A percentile compares a stretch with the other conserved stretches of the same genome.
Evolutionary conservation across 1,139 yeast species (phyloP).

Genomic region (Lodderomyces elongisporus): DNA sequence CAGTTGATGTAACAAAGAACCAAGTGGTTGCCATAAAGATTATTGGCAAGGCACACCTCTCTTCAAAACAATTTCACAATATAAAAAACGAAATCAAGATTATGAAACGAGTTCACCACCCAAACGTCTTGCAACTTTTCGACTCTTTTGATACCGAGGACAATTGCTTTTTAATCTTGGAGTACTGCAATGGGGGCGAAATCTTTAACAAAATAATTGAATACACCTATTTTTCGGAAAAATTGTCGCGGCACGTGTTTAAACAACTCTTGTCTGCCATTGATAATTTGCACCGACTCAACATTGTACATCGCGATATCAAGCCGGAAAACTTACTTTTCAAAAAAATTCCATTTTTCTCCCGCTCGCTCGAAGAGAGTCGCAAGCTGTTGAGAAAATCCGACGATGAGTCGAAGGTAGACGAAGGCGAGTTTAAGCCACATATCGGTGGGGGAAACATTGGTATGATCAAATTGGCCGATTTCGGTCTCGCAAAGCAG

Average conservation of each 20-base stretch:
- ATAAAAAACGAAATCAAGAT: slow-evolving; percentile 81
- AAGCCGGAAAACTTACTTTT: slow-evolving; percentile 91
- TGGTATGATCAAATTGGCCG: slow-evolving; percentile 83
- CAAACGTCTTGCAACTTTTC: slow-evolving; percentile 65
- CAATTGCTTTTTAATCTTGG: slow-evolving; percentile 76
- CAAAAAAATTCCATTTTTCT: slow-evolving; percentile 39
- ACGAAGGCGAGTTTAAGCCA: slow-evolving; percentile 78
- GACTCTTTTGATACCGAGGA: slow-evolving; percentile 55
- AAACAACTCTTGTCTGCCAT: slow-evolving; percentile 80
- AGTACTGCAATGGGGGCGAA: slow-evolving; percentile 89
- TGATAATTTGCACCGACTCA: slow-evolving; percentile 74
- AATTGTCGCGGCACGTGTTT: slow-evolving; percentile 78
- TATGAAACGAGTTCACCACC: slow-evolving; percentile 67
- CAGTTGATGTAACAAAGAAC: slow-evolving; percentile 35
- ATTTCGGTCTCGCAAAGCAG: slow-evolving; percentile 88
- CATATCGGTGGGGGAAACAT: slow-evolving; percentile 89
- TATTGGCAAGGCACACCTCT: slow-evolving; percentile 61
- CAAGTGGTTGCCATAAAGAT: slow-evolving; percentile 81
- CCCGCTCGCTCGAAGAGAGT: slow-evolving; percentile 41
- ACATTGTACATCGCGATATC: slow-evolving; percentile 91
- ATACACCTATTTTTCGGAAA: slow-evolving; percentile 85
- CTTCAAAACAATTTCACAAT: slow-evolving; percentile 47
- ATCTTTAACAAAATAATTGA: slow-evolving; percentile 90
- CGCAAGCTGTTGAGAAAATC: slow-evolving; percentile 51
- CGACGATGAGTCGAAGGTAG: slow-evolving; percentile 72